Conservation (phyloP, 306 rosid genomes). For the Sechiopsis laciniata region DNA sequence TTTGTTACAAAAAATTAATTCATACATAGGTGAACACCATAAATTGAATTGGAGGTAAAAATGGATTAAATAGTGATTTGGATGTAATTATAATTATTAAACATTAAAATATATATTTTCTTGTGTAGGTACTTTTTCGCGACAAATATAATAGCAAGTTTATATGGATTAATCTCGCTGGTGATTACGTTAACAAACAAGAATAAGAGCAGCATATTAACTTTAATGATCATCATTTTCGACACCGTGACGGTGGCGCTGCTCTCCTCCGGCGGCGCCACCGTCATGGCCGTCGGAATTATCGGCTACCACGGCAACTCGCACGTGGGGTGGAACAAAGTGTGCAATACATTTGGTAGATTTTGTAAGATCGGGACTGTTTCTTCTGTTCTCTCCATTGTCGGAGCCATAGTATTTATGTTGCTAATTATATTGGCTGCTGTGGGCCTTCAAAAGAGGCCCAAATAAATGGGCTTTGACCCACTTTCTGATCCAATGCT, state of each 20-base stretch:
- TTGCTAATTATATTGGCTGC: conserved; percentile 32
- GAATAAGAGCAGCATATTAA: conserved; percentile 23
- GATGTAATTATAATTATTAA: too few relatives aligned
- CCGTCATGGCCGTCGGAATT: conserved; percentile 40
- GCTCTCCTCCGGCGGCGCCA: conserved; percentile 62
- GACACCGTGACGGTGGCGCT: conserved; percentile 54
- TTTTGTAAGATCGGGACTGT: conserved; percentile 46
- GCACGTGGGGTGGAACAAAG: conserved; percentile 59
- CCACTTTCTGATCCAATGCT: background rate
- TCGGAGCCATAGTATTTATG: conserved; percentile 44
- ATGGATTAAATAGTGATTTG: too few relatives aligned
- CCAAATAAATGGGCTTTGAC: conserved; percentile 4
- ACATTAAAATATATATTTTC: background rate
- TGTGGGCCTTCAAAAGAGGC: conserved; percentile 23
- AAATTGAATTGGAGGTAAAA: too few relatives aligned
- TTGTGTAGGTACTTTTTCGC: conserved; percentile 50
- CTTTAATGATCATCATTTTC: conserved; percentile 21
- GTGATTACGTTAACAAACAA: conserved; percentile 25
- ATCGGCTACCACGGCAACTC: conserved; percentile 60
- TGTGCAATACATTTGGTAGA: conserved; percentile 49
- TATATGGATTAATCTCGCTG: conserved; percentile 43
- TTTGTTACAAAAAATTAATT: too few relatives aligned
- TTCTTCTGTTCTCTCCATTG: conserved; percentile 33
- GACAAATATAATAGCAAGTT: conserved; percentile 48
- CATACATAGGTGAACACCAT: too few relatives aligned